A percentile compares a stretch with the other conserved stretches of the same genome.
Evolutionary conservation across 768 basidiomycete genomes (phyloP).

Genomic region (Suillus sp.): DNA sequence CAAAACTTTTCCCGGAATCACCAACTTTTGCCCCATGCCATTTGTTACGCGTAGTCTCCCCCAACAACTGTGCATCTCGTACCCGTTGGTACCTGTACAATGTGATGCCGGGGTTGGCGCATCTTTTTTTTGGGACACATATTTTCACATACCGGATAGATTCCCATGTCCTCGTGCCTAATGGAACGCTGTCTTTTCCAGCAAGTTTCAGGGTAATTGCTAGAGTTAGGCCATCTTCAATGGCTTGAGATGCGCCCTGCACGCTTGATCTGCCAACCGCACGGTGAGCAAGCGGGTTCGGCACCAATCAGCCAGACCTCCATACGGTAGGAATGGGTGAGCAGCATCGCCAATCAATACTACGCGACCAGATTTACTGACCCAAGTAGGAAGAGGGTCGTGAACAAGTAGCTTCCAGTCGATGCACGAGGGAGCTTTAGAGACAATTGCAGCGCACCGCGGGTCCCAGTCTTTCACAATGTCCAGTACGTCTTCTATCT

Average conservation of each 20-base stretch:
- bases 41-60: conserved; percentile 27
- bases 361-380: conserved; percentile 28
- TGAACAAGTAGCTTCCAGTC: conserved; percentile 46
- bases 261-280: conserved; percentile 17
- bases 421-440: conserved; percentile 29
- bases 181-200: not conserved
- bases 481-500: conserved; percentile 25
- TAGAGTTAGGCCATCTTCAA: conserved; percentile 42
- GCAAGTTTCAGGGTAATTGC: conserved; percentile 28
- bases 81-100: conserved; percentile 28
- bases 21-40: conserved; percentile 27
- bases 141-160: no score
- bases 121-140: no score
- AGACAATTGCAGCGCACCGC: conserved; percentile 26
- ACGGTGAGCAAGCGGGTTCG: not conserved
- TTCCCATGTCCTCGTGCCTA: no score
- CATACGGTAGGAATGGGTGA: conserved; percentile 34
- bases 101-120: not conserved
- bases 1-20: conserved; percentile 17
- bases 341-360: conserved; percentile 32
- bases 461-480: conserved; percentile 29
- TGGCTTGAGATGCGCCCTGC: conserved; percentile 44
- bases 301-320: not conserved
- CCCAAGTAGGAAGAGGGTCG: conserved; percentile 39
- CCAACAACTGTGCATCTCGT: conserved; percentile 22